Evolutionary conservation across 208 protist genomes (phyloP).

Genomic region (Strigomonas culicis): DNA sequence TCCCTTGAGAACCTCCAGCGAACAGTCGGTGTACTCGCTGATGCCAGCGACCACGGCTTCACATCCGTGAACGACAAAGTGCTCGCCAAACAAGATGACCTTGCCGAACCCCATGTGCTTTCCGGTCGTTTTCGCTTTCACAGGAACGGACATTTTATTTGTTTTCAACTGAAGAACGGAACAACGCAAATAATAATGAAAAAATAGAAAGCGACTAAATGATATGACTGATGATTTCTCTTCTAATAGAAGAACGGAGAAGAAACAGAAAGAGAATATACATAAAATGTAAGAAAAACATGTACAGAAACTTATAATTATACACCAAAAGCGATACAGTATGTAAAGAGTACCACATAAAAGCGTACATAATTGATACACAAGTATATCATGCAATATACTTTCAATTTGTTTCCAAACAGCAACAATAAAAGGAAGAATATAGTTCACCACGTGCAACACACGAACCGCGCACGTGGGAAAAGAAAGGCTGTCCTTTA

Average conservation of each 20-base stretch:
- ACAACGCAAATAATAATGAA: no score
- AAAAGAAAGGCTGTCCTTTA: no score
- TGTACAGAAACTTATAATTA: no score
- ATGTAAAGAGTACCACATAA: no score
- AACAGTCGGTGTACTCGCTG: slow-evolving; percentile 75
- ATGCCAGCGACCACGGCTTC: slow-evolving; percentile 78
- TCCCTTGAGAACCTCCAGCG: slow-evolving; percentile 31
- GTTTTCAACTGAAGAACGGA: not conserved
- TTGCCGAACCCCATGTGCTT: slow-evolving; percentile 84
- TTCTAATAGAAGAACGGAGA: not conserved
- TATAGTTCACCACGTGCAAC: no score
- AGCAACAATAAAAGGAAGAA: no score
- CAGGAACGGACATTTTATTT: slow-evolving; percentile 25
- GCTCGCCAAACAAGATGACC: slow-evolving; percentile 92
- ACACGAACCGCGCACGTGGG: no score
- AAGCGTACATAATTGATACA: no score
- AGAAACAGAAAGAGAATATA: not conserved
- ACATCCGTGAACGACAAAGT: slow-evolving; percentile 89
- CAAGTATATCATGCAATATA: no score
- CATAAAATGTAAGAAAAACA: no score
- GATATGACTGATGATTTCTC: not conserved
- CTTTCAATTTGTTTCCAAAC: no score
- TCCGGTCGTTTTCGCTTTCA: slow-evolving; percentile 33
- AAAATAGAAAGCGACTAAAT: not conserved
- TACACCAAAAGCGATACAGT: no score